phyloP scores from a whole-genome alignment of 148 eudicot species.

The Persicaria maculosa region DNA sequence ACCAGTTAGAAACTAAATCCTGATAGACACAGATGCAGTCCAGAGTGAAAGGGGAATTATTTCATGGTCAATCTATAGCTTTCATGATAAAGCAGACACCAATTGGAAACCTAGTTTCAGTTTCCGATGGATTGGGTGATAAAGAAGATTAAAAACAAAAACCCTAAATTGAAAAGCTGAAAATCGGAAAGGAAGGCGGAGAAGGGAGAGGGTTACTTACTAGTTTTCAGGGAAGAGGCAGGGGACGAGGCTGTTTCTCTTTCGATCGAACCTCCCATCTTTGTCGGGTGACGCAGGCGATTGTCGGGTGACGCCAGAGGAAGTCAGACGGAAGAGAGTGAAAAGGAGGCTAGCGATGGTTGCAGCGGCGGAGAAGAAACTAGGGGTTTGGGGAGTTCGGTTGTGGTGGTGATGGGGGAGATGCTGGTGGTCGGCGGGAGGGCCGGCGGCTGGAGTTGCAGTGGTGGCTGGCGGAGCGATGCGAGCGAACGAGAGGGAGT shows the following conservation, averaged over 20 bases:
- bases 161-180: neutral
- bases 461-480: too few species aligned
- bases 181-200: neutral
- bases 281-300: neutral
- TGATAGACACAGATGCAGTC: neutral
- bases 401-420: too few species aligned
- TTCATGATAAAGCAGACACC: too few species aligned
- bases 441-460: too few species aligned
- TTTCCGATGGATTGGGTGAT: neutral
- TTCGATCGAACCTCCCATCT: slow-evolving; percentile 4
- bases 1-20: neutral
- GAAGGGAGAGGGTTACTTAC: neutral
- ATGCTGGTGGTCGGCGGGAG: too few species aligned
- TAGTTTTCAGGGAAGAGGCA: slow-evolving; percentile 6
- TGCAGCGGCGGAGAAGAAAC: too few species aligned
- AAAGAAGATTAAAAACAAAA: neutral
- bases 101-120: neutral
- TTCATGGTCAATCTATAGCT: neutral
- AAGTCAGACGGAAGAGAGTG: too few species aligned
- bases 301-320: neutral
- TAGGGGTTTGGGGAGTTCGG: too few species aligned
- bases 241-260: slow-evolving; percentile 1
- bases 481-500: too few species aligned
- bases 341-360: too few species aligned
- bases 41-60: neutral